A percentile compares a stretch with the other conserved stretches of the same genome.
Evolutionary conservation across 768 basidiomycete genomes (phyloP).

Genomic region (Royoungia palumana): DNA sequence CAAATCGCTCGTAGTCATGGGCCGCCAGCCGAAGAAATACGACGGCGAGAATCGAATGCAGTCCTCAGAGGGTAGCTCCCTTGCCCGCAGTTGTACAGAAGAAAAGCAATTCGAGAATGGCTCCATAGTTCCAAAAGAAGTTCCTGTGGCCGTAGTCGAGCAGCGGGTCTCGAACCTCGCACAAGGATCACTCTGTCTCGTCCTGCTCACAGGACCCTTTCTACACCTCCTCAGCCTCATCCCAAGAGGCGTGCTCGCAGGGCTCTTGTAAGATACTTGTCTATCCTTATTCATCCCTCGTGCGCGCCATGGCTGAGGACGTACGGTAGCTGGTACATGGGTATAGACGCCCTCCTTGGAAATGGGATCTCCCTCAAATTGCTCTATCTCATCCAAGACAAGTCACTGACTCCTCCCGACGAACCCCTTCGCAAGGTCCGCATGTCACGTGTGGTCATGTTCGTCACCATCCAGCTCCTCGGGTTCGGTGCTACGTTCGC

Average conservation of each 20-base stretch:
- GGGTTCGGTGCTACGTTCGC: conserved; percentile 89
- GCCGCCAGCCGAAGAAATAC: conserved; percentile 37
- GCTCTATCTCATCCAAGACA: conserved; percentile 76
- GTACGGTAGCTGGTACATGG: conserved; percentile 80
- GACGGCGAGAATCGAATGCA: conserved; percentile 34
- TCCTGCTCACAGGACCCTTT: conserved; percentile 79
- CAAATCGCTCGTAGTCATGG: conserved; percentile 71
- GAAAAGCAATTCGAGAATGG: conserved; percentile 21
- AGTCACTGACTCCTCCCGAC: conserved; percentile 49
- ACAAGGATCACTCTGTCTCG: conserved; percentile 75
- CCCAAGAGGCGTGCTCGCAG: conserved; percentile 79
- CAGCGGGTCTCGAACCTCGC: conserved; percentile 91
- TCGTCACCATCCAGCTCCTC: conserved; percentile 69
- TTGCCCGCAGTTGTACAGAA: conserved; percentile 8
- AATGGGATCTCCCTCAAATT: conserved; percentile 85
- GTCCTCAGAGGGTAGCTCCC: background rate
- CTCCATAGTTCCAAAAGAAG: conserved; percentile 37
- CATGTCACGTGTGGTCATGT: conserved; percentile 68
- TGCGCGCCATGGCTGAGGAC: conserved; percentile 3
- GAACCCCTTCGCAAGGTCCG: conserved; percentile 80
- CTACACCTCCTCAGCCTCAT: conserved; percentile 76
- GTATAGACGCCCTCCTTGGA: conserved; percentile 70
- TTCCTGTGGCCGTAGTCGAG: conserved; percentile 77
- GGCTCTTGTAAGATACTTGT: conserved; percentile 66
- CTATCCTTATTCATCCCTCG: background rate